A percentile compares a stretch with the other conserved stretches of the same genome.
Conservation (phyloP, 805 yeast species). For the Teunomyces barrocoloradensis region DNA sequence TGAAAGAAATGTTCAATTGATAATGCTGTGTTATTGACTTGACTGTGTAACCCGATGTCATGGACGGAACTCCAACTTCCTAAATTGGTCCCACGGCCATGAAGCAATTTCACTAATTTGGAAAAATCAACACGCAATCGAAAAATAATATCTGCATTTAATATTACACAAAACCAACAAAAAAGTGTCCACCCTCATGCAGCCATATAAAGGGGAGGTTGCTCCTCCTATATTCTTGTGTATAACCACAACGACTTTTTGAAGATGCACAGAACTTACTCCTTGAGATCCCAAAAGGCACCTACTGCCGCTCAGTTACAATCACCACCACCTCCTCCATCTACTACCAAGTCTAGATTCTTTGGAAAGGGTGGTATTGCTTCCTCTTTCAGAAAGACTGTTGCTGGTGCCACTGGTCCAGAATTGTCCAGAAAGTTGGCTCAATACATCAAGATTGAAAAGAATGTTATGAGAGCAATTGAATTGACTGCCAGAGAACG, state of each 20-base stretch:
- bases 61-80: slow-evolving; percentile 1
- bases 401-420: slow-evolving; percentile 81
- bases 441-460: slow-evolving; percentile 75
- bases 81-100: not conserved
- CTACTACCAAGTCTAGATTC: slow-evolving; percentile 84
- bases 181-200: slow-evolving; percentile 1
- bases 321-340: slow-evolving; percentile 93
- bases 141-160: not conserved
- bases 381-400: slow-evolving; percentile 60
- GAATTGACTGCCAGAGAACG: slow-evolving; percentile 77
- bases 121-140: slow-evolving; percentile 4
- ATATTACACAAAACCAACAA: not conserved
- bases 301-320: slow-evolving; percentile 96
- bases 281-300: slow-evolving; percentile 91
- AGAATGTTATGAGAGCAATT: slow-evolving; percentile 74
- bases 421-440: slow-evolving; percentile 74
- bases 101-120: slow-evolving; percentile 10
- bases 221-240: not conserved
- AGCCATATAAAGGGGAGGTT: slow-evolving; percentile 4
- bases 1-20: too few relatives aligned
- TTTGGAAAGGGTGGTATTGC: slow-evolving; percentile 79
- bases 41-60: not conserved
- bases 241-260: not conserved
- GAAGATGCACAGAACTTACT: slow-evolving; percentile 95
- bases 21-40: not conserved